Base-by-base conservation (phyloP, 495 filamentous ascomycete genomes). In the Hypoxylon fragiforme region DNA sequence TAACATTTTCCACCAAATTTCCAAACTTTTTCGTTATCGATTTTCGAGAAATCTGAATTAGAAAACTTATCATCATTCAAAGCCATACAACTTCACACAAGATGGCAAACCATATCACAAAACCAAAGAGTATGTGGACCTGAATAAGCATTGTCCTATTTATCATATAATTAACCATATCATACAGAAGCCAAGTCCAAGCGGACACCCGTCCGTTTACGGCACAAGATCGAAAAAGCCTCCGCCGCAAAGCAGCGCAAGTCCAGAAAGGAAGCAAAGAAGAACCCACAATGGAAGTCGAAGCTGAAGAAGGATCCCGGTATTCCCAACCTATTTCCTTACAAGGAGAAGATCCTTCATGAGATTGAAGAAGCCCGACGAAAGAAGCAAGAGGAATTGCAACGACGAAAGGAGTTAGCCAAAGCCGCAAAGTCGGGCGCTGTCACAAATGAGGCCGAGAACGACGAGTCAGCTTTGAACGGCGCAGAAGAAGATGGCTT, bases 321-420 rank as follows among this genome's bases (percentile, higher is more conserved):
- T 50, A 97, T 98, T 44, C 94, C 94, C 41, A 98, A 96, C 66
- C 80, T 96, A 19, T 98, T 96, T 74, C 94, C 94, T 9, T 96
- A 92, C 81, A 98, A 98, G 75, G 95, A 97, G 65, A 90, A 87
- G 75, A 81, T 98, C 14, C 79, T 98, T 35, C 82, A 89, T 20
- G 90, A 98, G 70, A 95, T 98, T 60, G 95, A 98, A 74, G 89
- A 96, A 68, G 85, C 81, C 51, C 86, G 85, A 71, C 77, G 85
- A 24, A 64, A 81, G 68, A 97, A 91, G 75, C 81, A 80, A 44
- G 94, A 96, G 68, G 91, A 96, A 58, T 78, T 79, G 60, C 75
- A 78, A 60, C 81, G 81, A 48, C 80, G 81, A 40, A 79, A 81
- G 41, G 89, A 95, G 60, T 76, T 88, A 60, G 83, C 86, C 39